phyloP scores from a whole-genome alignment of 139 green algal species.

The Mesotaenium endlicherianum region DNA sequence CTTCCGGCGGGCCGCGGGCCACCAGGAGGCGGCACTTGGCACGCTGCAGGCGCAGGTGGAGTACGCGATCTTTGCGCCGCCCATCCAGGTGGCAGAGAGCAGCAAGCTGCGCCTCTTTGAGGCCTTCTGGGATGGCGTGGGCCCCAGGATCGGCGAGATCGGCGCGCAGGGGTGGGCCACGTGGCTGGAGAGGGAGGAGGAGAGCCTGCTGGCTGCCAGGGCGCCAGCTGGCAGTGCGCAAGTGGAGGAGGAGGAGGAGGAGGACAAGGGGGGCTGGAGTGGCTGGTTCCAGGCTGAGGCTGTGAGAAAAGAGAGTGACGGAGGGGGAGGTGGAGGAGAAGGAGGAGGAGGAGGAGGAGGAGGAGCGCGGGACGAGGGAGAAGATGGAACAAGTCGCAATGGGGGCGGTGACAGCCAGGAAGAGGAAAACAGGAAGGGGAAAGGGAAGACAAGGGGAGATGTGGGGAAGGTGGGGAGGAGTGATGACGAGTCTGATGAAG shows the following conservation, averaged over 20 bases:
- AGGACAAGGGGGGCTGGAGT: constrained; percentile 45
- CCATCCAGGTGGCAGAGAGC: constrained; percentile 20
- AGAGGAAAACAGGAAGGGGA: constrained; percentile 15
- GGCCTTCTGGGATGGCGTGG: constrained; percentile 66
- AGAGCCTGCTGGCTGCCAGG: not conserved
- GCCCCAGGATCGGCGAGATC: constrained; percentile 61
- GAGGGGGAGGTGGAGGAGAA: not conserved
- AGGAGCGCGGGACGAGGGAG: not conserved
- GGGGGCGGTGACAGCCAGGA: no score
- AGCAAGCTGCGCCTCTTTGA: constrained; percentile 66
- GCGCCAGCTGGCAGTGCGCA: no score
- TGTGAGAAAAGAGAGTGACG: not conserved
- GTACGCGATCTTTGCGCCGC: constrained; percentile 67
- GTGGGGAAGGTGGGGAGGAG: not conserved
- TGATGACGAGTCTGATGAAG: constrained; percentile 9
- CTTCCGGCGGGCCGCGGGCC: constrained; percentile 38
- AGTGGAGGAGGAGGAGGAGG: constrained; percentile 29
- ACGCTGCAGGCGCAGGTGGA: constrained; percentile 65
- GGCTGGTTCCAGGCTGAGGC: constrained; percentile 31
- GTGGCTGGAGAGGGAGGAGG: constrained; percentile 54
- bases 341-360: not conserved
- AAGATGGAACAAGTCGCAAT: not conserved
- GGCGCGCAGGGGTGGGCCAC: constrained; percentile 60
- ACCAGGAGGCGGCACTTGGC: constrained; percentile 51
- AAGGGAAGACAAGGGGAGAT: not conserved